Base-by-base conservation (phyloP, 2,329 filamentous ascomycete species). In the Cadophora sp. region DNA sequence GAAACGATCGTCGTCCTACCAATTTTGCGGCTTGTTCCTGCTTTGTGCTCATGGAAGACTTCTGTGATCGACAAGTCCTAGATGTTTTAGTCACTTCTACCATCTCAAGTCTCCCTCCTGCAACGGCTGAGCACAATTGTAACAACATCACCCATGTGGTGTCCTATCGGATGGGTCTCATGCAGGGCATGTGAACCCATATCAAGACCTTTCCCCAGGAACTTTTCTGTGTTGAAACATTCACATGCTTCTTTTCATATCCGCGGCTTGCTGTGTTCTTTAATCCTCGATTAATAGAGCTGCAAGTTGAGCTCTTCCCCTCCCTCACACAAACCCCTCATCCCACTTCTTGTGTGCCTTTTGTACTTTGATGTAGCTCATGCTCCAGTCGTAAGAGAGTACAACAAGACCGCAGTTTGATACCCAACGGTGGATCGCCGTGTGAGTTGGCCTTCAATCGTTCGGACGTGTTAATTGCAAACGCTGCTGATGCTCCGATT, bases 21-120 rank as follows among this genome's bases (percentile, higher is more conserved):
- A 62, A 51, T 53, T 50, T 62, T 53, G 16, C 45, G 47, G 47
- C 47, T 62, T 39, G 20, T 53, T 62, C 47, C 47, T 62, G 58
- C 16, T 33, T 48, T 62, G 45, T 50, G 47, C 47, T 14, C 30
- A 51, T 7, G 13, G 20, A 33, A 43, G 24, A 43, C 47, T 33
- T 62, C 47, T 27, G 30, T 53, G 47, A 62, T 62, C 59, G 47
- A 22, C 47, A 62, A 62, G 27, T 51, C 16, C 55, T 41, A 24
- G 36, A 18, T 24, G 41, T 2, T 43, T 41, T 18, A 24, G 55
- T 43, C 36, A 7, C 33, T 39, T 11, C 33, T 36, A 56, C 33
- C 33, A 56, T 41, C 53, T 13, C 20, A 27, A 58, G 20, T 58
- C 36, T 22, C 33, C 22, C 33, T 24, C 20, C 20, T 58, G 55